phyloP scores from a whole-genome alignment of 2,329 filamentous ascomycete genomes.

The Phoma sp. region DNA sequence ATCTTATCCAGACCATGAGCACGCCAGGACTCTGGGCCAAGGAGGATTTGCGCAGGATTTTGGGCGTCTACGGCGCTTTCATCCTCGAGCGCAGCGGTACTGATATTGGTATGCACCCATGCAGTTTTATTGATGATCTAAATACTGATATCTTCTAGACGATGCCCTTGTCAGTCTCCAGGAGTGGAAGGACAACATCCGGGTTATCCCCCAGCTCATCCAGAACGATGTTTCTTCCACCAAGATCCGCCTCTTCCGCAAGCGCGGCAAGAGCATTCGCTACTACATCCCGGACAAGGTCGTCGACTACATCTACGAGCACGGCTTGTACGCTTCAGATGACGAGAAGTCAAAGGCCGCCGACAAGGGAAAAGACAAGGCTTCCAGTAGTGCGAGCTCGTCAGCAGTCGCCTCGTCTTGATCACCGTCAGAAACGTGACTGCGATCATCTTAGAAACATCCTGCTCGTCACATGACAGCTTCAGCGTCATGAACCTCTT shows the following conservation, averaged over 20 bases:
- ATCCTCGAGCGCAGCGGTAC: slow-evolving; percentile 89
- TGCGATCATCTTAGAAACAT: neutral
- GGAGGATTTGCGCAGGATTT: slow-evolving; percentile 85
- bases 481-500: slow-evolving; percentile 16
- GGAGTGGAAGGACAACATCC: slow-evolving; percentile 84
- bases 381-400: slow-evolving; percentile 29
- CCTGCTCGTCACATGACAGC: slow-evolving; percentile 5
- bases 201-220: slow-evolving; percentile 87
- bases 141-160: slow-evolving; percentile 55
- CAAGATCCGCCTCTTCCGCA: slow-evolving; percentile 78
- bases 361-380: slow-evolving; percentile 39
- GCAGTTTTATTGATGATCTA: neutral
- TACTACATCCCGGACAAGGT: slow-evolving; percentile 52
- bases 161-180: slow-evolving; percentile 84
- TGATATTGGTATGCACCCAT: slow-evolving; percentile 65
- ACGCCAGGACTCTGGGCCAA: slow-evolving; percentile 75
- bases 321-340: slow-evolving; percentile 49
- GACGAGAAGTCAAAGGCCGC: slow-evolving; percentile 47
- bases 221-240: slow-evolving; percentile 84
- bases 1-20: slow-evolving; percentile 61
- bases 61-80: slow-evolving; percentile 82
- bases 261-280: slow-evolving; percentile 51
- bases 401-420: slow-evolving; percentile 27
- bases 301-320: slow-evolving; percentile 51
- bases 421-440: neutral